Evolutionary conservation across 2,329 filamentous ascomycete species (phyloP).

Genomic region (Aspergillus luchuensis): DNA sequence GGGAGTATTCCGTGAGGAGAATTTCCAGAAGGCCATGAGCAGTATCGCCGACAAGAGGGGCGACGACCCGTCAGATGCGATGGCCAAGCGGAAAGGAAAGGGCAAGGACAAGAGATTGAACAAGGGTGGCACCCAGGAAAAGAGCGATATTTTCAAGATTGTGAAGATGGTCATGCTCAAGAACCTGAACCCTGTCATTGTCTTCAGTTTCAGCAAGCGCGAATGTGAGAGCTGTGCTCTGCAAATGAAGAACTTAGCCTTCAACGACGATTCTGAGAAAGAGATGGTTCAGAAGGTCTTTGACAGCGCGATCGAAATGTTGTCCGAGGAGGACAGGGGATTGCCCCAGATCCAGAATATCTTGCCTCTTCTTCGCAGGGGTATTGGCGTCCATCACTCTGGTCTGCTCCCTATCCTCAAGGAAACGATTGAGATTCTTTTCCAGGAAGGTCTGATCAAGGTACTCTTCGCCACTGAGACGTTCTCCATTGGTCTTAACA

Average conservation of each 20-base stretch:
- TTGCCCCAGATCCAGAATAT: slow-evolving; percentile 90
- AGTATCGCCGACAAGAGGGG: slow-evolving; percentile 86
- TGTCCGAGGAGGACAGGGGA: slow-evolving; percentile 87
- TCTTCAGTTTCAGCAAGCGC: slow-evolving; percentile 99
- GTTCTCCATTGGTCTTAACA: slow-evolving; percentile 97
- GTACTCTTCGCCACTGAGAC: slow-evolving; percentile 97
- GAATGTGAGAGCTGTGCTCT: slow-evolving; percentile 92
- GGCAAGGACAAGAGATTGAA: slow-evolving; percentile 91
- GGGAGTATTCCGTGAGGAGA: slow-evolving; percentile 91
- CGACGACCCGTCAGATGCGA: slow-evolving; percentile 75
- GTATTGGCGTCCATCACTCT: slow-evolving; percentile 96
- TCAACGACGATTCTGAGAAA: slow-evolving; percentile 96
- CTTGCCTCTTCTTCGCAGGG: slow-evolving; percentile 81
- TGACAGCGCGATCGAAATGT: slow-evolving; percentile 83
- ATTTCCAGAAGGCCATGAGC: slow-evolving; percentile 95
- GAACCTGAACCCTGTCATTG: slow-evolving; percentile 96
- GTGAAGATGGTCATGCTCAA: slow-evolving; percentile 98
- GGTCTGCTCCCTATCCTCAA: slow-evolving; percentile 93
- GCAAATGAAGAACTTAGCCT: slow-evolving; percentile 80
- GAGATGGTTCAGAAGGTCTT: slow-evolving; percentile 94
- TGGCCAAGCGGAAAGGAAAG: slow-evolving; percentile 79
- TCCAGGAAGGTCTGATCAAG: slow-evolving; percentile 97
- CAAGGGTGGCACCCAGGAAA: slow-evolving; percentile 74
- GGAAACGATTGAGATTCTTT: slow-evolving; percentile 97
- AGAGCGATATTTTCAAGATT: slow-evolving; percentile 92